These are phyloP conservation scores for Xylariaceae sp. DNA, from an alignment of 2,329 filamentous ascomycete genomes.

Conservation along the genomic window DNA sequence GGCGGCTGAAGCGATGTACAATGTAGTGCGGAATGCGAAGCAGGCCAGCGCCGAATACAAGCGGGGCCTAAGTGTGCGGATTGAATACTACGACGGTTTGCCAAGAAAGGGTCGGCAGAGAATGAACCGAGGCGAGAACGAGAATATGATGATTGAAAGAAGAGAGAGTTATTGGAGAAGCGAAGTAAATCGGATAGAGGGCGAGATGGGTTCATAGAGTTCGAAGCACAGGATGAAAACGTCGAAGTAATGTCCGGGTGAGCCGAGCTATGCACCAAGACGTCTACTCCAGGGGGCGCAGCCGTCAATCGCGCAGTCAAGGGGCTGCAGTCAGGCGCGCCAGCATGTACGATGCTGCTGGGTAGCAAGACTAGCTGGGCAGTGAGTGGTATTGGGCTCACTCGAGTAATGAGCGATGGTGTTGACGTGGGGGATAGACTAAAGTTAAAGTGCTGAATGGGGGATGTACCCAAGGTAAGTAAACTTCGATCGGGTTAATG, in stretches of 20 bases:
- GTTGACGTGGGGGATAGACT: too few species aligned
- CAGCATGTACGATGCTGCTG: too few species aligned
- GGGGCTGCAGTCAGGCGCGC: too few species aligned
- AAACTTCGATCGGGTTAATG: too few species aligned
- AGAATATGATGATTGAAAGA: not conserved
- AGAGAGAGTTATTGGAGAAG: not conserved
- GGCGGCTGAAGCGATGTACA: constrained; percentile 6
- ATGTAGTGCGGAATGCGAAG: constrained; percentile 8
- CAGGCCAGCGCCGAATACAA: constrained; percentile 15
- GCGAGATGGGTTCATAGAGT: constrained; percentile 20
- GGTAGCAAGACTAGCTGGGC: too few species aligned
- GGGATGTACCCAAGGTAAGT: too few species aligned
- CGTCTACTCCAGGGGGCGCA: constrained; percentile 13
- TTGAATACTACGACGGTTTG: constrained; percentile 11
- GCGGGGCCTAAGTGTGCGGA: constrained; percentile 8
- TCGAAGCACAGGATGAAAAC: not conserved
- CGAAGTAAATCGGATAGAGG: constrained; percentile 1
- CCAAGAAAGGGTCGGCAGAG: constrained; percentile 6
- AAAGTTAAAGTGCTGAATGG: too few species aligned
- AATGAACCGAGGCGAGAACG: not conserved
- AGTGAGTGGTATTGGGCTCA: too few species aligned
- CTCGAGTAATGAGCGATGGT: too few species aligned
- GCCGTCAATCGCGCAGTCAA: not conserved
- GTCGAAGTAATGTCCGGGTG: constrained; percentile 15
- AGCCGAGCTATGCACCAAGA: constrained; percentile 11